Base-by-base conservation (phyloP, 2,329 filamentous ascomycete genomes). In the Geosmithia morbida region DNA sequence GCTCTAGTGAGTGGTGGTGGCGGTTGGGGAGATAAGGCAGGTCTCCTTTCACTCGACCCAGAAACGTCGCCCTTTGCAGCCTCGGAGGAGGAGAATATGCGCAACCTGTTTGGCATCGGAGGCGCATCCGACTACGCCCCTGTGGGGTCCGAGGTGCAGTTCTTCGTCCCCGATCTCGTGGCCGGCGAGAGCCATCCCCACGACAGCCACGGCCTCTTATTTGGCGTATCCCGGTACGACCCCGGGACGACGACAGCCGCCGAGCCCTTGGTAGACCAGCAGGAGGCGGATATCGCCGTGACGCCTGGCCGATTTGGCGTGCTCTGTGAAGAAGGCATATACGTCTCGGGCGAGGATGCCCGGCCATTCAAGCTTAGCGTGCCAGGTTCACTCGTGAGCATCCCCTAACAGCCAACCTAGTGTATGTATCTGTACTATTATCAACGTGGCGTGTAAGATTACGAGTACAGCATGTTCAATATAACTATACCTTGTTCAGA, bases 1-100 rank as follows among this genome's bases (percentile, higher is more conserved):
- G 22, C 22, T 6, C 14, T 42, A 72, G 76, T 89, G 52, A 88
- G 85, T 56, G 87, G 87, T 4, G 87, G 87, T 43, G 87, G 87
- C 41, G 87, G 87, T 18, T 94, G 87, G 87, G 87, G 87, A 16
- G 69, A 75, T 48, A 92, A 90, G 60, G 79, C 83, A 55, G 87
- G 87, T 1, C 66, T 94, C 0, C 66, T 94, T 2, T 87, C 86
- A 6, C 70, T 94, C 3, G 86, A 92, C 56, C 85, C 87, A 3
- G 74, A 86, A 52, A 72, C 68, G 16, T 68, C 61, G 18, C 75
- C 76, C 54, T 65, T 66, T 17, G 58, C 68, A 7, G 46, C 60
- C 0, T 59, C 64, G 1, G 69, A 72, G 40, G 66, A 77, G 33
- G 70, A 75, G 18, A 66, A 70, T 46, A 67, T 81, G 53, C 65